Evolutionary conservation across 768 basidiomycete genomes (phyloP).

Genomic region (Hericium coralloides): DNA sequence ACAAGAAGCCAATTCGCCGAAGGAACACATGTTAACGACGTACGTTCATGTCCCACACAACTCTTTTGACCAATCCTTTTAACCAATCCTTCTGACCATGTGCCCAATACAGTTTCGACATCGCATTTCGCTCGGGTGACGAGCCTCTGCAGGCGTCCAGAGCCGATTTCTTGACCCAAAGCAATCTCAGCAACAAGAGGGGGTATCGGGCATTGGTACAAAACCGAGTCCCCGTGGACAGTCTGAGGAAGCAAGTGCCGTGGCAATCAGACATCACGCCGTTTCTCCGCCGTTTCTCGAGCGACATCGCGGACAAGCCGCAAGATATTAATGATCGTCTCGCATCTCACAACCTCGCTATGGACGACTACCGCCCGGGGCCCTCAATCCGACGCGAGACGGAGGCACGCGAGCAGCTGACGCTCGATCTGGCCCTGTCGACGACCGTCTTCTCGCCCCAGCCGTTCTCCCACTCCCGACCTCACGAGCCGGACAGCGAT

Average conservation of each 20-base stretch:
- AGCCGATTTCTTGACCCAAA: constrained; percentile 52
- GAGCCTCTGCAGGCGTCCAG: constrained; percentile 35
- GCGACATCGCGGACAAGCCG: constrained; percentile 27
- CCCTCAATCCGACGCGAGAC: constrained; percentile 38
- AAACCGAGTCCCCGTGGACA: constrained; percentile 34
- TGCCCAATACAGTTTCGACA: constrained; percentile 42
- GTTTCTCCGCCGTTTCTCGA: constrained; percentile 35
- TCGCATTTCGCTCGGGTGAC: constrained; percentile 45
- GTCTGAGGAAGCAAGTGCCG: constrained; percentile 30
- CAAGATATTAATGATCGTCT: constrained; percentile 30
- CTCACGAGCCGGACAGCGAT: constrained; percentile 19
- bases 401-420: constrained; percentile 51
- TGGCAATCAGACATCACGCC: constrained; percentile 48
- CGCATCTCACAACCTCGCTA: constrained; percentile 33
- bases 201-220: constrained; percentile 45
- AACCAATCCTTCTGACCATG: background rate
- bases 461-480: constrained; percentile 24
- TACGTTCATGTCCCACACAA: constrained; percentile 20
- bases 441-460: constrained; percentile 44
- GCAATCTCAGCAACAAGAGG: constrained; percentile 38
- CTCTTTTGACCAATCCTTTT: background rate
- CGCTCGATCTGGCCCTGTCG: constrained; percentile 55
- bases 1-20: constrained; percentile 38
- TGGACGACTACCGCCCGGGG: constrained; percentile 28
- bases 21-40: constrained; percentile 56